Evolutionary conservation across 192 early-diverging fungal species (phyloP).

Genomic region (Coemansia sp.): DNA sequence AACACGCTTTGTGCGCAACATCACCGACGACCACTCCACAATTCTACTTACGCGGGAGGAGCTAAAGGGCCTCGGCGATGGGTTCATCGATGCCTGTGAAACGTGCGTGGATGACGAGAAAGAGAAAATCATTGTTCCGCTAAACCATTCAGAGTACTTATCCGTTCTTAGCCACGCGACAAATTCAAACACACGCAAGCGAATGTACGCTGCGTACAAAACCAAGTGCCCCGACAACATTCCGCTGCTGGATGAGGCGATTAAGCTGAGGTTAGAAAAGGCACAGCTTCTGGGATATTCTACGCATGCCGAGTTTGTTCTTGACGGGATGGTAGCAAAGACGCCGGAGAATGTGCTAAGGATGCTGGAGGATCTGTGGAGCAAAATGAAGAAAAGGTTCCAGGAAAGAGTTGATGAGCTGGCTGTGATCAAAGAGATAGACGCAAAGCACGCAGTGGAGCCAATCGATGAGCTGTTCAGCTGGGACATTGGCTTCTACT

Average conservation of each 20-base stretch:
- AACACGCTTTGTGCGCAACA: slow-evolving; percentile 3
- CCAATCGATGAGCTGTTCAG: slow-evolving; percentile 43
- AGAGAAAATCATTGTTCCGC: neutral
- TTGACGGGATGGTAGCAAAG: slow-evolving; percentile 76
- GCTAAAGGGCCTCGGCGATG: neutral
- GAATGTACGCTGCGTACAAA: slow-evolving; percentile 2
- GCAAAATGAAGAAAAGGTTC: slow-evolving; percentile 53
- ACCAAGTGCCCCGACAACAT: slow-evolving; percentile 46
- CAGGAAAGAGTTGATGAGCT: slow-evolving; percentile 56
- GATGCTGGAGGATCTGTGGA: slow-evolving; percentile 25
- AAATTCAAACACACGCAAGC: slow-evolving; percentile 1
- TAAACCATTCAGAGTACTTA: slow-evolving; percentile 4
- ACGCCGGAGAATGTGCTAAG: slow-evolving; percentile 55
- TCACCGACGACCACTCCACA: neutral
- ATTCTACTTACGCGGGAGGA: slow-evolving; percentile 12
- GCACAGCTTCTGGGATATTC: slow-evolving; percentile 64
- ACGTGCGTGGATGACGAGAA: neutral
- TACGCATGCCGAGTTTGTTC: slow-evolving; percentile 62
- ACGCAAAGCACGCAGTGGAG: slow-evolving; percentile 27
- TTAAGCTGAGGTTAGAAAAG: slow-evolving; percentile 46
- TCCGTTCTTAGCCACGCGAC: slow-evolving; percentile 1
- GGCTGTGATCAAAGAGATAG: slow-evolving; percentile 43
- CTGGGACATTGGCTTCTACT: slow-evolving; percentile 72
- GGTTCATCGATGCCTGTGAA: neutral
- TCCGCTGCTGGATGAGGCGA: slow-evolving; percentile 54